Conservation (phyloP, 2,329 filamentous ascomycete species). For the Arachnomyces sp. region DNA sequence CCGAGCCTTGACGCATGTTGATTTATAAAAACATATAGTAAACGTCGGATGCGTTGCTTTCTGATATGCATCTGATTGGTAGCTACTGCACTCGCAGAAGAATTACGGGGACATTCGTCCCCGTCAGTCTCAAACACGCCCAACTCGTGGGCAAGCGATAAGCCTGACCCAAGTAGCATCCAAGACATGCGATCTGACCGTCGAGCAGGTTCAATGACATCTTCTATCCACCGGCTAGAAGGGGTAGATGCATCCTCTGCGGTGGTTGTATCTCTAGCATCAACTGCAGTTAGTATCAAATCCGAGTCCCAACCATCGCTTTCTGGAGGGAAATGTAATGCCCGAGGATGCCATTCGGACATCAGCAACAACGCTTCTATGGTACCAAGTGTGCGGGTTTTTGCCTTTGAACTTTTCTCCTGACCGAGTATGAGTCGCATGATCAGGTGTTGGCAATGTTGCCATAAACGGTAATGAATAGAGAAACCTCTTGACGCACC, state of each 20-base stretch:
- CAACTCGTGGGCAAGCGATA: conserved; percentile 47
- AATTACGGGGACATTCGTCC: no score
- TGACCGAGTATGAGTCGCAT: conserved; percentile 49
- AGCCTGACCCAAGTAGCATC: conserved; percentile 50
- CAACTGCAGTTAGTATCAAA: conserved; percentile 36
- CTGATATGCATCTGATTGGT: conserved; percentile 25
- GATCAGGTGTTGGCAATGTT: conserved; percentile 47
- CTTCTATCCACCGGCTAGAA: conserved; percentile 43
- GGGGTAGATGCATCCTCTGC: conserved; percentile 22
- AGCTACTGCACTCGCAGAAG: conserved; percentile 19
- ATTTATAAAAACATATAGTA: conserved; percentile 43
- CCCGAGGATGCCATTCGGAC: conserved; percentile 52
- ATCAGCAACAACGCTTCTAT: conserved; percentile 48
- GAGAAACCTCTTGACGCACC: conserved; percentile 45
- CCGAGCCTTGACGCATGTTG: conserved; percentile 47
- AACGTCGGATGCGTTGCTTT: conserved; percentile 28
- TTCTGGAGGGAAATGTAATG: conserved; percentile 47
- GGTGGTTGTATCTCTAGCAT: conserved; percentile 28
- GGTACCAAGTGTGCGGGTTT: conserved; percentile 43
- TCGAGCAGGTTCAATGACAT: conserved; percentile 48
- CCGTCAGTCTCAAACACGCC: conserved; percentile 41
- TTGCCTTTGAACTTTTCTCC: conserved; percentile 45
- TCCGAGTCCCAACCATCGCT: conserved; percentile 51
- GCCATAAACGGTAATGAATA: conserved; percentile 48
- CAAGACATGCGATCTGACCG: conserved; percentile 54